Conservation (phyloP, 805 yeast genomes). For the Pichia scutulata region DNA sequence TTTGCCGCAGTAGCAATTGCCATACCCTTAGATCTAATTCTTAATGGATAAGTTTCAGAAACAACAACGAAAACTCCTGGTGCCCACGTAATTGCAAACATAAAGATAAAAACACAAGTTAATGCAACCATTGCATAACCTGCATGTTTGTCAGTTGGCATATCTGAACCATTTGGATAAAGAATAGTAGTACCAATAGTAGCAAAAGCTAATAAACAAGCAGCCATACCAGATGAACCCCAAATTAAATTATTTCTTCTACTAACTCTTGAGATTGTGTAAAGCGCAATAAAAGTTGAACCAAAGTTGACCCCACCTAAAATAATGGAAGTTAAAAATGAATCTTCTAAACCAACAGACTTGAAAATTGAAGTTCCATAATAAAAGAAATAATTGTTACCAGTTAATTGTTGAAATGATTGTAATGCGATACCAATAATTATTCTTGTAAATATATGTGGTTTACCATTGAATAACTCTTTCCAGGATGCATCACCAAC, state of each 20-base stretch:
- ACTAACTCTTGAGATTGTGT: constrained; percentile 44
- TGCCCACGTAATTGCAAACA: constrained; percentile 69
- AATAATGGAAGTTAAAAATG: constrained; percentile 48
- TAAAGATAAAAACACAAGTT: constrained; percentile 55
- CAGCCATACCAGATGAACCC: constrained; percentile 46
- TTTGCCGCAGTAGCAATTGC: constrained; percentile 57
- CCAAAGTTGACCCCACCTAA: constrained; percentile 49
- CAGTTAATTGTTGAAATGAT: constrained; percentile 52
- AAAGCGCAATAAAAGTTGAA: constrained; percentile 46
- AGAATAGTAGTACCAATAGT: constrained; percentile 49
- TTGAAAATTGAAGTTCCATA: constrained; percentile 54
- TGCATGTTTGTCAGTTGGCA: constrained; percentile 37
- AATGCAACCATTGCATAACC: constrained; percentile 57
- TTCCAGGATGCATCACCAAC: constrained; percentile 61
- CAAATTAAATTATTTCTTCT: constrained; percentile 41
- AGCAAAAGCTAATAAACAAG: constrained; percentile 51
- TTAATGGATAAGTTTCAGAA: constrained; percentile 60
- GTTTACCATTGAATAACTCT: constrained; percentile 52
- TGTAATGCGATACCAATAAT: constrained; percentile 50
- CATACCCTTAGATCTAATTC: constrained; percentile 56
- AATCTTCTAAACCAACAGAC: constrained; percentile 47
- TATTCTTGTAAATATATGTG: constrained; percentile 47
- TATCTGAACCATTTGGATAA: constrained; percentile 32
- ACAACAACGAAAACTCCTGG: constrained; percentile 62
- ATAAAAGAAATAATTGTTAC: constrained; percentile 58